phyloP scores from a whole-genome alignment of 2,329 filamentous ascomycete species.

The Arthrinium puccinioides region DNA sequence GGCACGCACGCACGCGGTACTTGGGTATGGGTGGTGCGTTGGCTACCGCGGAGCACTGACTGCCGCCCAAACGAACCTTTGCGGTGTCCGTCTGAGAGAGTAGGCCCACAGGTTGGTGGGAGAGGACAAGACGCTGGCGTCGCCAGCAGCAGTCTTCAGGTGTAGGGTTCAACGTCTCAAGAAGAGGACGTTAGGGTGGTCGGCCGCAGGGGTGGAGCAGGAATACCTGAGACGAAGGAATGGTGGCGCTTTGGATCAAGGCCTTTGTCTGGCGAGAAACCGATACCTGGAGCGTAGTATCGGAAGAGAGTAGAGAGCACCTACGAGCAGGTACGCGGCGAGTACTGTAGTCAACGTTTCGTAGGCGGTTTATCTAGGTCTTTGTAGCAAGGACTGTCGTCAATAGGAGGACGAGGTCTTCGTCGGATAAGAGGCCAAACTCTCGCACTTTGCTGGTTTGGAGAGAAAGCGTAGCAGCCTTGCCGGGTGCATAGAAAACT shows the following conservation, averaged over 20 bases:
- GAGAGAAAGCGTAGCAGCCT: conserved; percentile 89
- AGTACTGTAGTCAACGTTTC: conserved; percentile 5
- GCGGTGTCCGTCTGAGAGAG: conserved; percentile 91
- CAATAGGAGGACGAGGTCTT: too few species aligned
- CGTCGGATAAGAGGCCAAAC: too few species aligned
- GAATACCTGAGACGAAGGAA: conserved; percentile 79
- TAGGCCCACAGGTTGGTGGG: conserved; percentile 80
- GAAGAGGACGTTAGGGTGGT: conserved; percentile 81
- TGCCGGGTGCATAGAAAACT: conserved; percentile 79
- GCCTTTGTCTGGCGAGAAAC: conserved; percentile 64
- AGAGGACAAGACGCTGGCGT: conserved; percentile 65
- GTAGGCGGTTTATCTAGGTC: too few species aligned
- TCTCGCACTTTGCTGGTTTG: conserved; percentile 82
- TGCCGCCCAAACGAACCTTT: conserved; percentile 96
- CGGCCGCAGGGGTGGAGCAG: conserved; percentile 75
- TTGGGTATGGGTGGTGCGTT: conserved; percentile 20
- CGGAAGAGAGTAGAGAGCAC: conserved; percentile 37
- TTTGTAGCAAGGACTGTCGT: too few species aligned
- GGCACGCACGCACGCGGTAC: too few species aligned
- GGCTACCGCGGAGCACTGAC: conserved; percentile 86
- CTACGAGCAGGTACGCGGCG: background rate
- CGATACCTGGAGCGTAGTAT: conserved; percentile 79
- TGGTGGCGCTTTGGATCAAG: conserved; percentile 60
- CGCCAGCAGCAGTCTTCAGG: conserved; percentile 66
- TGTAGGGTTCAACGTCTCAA: conserved; percentile 51